Percentiles rank a stretch among this genome's conserved stretches.
phyloP scores from a whole-genome alignment of 1,284 basidiomycete species.

The Paramarasmius palmivorus region DNA sequence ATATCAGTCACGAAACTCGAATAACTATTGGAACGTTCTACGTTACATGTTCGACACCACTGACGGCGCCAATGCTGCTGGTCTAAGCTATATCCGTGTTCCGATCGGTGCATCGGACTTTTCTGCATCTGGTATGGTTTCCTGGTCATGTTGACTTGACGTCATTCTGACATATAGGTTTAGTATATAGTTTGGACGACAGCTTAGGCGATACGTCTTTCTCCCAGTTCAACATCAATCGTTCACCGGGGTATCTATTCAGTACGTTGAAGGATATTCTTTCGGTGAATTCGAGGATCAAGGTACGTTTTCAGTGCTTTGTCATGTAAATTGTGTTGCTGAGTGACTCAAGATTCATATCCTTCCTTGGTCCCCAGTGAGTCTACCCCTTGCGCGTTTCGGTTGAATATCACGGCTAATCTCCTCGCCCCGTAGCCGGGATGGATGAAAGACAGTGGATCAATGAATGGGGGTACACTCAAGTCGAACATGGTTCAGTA shows the following conservation, averaged over 20 bases:
- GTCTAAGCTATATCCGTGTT: slow-evolving; percentile 30
- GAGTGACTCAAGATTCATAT: slow-evolving; percentile 26
- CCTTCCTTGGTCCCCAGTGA: slow-evolving; percentile 36
- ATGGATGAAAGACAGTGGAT: slow-evolving; percentile 35
- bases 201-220: slow-evolving; percentile 29
- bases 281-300: slow-evolving; percentile 25
- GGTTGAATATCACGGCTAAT: neutral
- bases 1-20: slow-evolving; percentile 22
- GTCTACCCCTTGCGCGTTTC: slow-evolving; percentile 1
- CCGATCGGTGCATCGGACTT: slow-evolving; percentile 35
- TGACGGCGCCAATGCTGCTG: slow-evolving; percentile 30
- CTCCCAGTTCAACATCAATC: slow-evolving; percentile 28
- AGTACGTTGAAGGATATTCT: slow-evolving; percentile 31
- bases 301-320: neutral
- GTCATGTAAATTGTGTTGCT: neutral
- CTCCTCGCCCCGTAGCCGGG: slow-evolving; percentile 20
- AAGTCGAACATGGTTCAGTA: slow-evolving; percentile 18
- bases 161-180: neutral
- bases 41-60: slow-evolving; percentile 27
- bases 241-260: slow-evolving; percentile 32
- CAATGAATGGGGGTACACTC: slow-evolving; percentile 32
- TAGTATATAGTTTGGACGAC: slow-evolving; percentile 33
- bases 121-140: slow-evolving; percentile 18
- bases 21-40: slow-evolving; percentile 29
- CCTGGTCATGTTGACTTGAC: neutral